Evolutionary conservation across 2,329 filamentous ascomycete genomes (phyloP), one percentile per base, ranked within the genome.

Genomic region (Arthrobotrys conoides): DNA sequence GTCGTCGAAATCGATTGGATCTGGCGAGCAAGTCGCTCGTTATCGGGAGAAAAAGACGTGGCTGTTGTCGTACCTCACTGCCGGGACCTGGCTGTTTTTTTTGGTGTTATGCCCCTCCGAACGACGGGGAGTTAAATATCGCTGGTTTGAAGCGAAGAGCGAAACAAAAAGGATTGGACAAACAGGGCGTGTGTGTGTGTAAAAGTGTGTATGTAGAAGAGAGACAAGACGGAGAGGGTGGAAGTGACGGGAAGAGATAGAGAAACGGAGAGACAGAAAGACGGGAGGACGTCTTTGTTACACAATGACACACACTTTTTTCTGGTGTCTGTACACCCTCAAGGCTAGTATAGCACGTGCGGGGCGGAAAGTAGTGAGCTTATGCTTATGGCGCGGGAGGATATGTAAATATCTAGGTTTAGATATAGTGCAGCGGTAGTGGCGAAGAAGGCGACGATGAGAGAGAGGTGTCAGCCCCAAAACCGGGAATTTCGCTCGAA

Each of bases 271-370:
- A 68, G 61, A 36, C n/a, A 38, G 30, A 27, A 30, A 18, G 36
- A 18, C 33, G 20, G 18, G 27, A 18, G 33, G 36, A 5, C 12
- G 57, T 44, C 57, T 36, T 44, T 57, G 72, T 76, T 76, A 76
- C 72, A 76, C 72, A 76, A 76, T 76, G 72, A 70, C 72, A 76
- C 72, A 76, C 72, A 59, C 57, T 59, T 48, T 61, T 33, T 41
- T 61, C 53, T 66, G 33, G 24, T 48, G 65, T 57, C 49, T 5
- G 53, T 57, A 41, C 63, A 38, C 53, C 49, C 38, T 36, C 30
- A 22, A 38, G 18, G 33, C 30, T 66, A n/a, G 30, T 41, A 44
- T 20, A 2, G 66, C 66, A 70, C 66, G 57, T 70, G 66, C 66
- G 65, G 49, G 59, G 65, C 44, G 51, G 66, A 24, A 63, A 36